phyloP scores from a whole-genome alignment of 805 yeast genomes.

The Candida nitratophila region DNA sequence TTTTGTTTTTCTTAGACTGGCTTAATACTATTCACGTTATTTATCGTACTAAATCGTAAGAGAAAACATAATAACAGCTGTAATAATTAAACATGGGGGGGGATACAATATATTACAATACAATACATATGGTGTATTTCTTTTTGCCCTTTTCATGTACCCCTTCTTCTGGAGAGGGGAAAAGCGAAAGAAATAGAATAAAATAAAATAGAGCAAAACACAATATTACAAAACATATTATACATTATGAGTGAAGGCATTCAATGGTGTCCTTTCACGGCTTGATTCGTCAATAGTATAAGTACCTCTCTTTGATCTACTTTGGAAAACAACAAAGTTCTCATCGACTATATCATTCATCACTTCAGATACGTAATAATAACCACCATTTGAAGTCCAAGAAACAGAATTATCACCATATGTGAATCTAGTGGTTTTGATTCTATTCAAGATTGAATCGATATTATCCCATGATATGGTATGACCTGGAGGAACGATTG shows the following conservation, averaged over 20 bases:
- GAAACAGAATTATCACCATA: slow-evolving; percentile 72
- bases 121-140: no score
- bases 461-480: slow-evolving; percentile 48
- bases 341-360: slow-evolving; percentile 26
- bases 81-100: no score
- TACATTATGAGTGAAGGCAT: slow-evolving; percentile 27
- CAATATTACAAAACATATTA: slow-evolving; percentile 3
- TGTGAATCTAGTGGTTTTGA: slow-evolving; percentile 54
- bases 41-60: no score
- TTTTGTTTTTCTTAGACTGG: no score
- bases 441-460: slow-evolving; percentile 53
- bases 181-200: neutral
- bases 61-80: no score
- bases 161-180: neutral
- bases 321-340: slow-evolving; percentile 23
- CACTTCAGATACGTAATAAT: slow-evolving; percentile 72
- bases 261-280: slow-evolving; percentile 20
- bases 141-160: no score
- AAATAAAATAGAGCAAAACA: neutral
- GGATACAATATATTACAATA: no score
- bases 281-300: slow-evolving; percentile 7
- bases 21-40: no score
- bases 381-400: slow-evolving; percentile 84
- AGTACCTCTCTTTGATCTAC: slow-evolving; percentile 14
- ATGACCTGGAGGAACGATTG: slow-evolving; percentile 72